Percentiles rank a stretch among this genome's conserved stretches.
These are phyloP conservation scores for Pinus taeda DNA, from an alignment of 75 land plant genomes.

Conservation along the genomic window DNA sequence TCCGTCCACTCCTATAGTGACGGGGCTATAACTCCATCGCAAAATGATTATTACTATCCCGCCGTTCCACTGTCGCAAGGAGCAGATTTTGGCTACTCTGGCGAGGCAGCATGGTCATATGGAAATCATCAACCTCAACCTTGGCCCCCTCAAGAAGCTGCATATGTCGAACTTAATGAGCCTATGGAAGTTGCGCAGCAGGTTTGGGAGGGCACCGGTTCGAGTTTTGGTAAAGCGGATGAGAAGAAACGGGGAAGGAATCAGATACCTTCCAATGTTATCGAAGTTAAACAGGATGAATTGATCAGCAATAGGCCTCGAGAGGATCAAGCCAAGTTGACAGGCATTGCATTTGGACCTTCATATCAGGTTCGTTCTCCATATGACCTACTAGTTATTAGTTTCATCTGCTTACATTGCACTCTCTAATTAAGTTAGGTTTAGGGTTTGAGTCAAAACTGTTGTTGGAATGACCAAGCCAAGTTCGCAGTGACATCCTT, in stretches of 20 bases:
- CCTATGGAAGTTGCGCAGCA: background rate
- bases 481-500: too few species aligned
- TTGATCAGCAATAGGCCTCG: conserved; percentile 73
- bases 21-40: background rate
- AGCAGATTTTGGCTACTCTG: background rate
- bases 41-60: background rate
- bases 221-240: conserved; percentile 15
- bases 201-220: background rate
- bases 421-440: too few species aligned
- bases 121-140: background rate
- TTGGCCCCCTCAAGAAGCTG: background rate
- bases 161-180: background rate
- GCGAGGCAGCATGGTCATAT: conserved; percentile 10
- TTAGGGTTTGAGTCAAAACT: too few species aligned
- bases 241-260: conserved; percentile 71
- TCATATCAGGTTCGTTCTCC: conserved; percentile 63
- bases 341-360: conserved; percentile 98
- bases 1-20: background rate
- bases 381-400: background rate
- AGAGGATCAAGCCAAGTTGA: conserved; percentile 76
- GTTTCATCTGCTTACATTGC: background rate
- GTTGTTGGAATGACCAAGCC: too few species aligned
- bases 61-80: background rate
- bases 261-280: conserved; percentile 39
- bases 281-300: conserved; percentile 95